Conservation (phyloP, 495 filamentous ascomycete species). For the Bombardia bombarda region DNA sequence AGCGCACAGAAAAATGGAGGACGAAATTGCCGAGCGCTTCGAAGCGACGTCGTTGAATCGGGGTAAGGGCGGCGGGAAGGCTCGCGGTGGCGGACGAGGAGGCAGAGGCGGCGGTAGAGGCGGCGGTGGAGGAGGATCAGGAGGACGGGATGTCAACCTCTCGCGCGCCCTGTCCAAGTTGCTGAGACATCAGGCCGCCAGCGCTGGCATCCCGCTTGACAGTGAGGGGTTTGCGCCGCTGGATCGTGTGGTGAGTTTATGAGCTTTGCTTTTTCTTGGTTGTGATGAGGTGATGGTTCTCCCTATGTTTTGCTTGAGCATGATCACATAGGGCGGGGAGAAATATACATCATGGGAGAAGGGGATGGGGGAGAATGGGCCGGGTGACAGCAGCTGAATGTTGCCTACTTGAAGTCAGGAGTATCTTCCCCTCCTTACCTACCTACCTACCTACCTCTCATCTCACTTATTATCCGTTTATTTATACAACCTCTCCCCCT, state of each 20-base stretch:
- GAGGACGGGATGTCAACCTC: conserved; percentile 53
- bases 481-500: too few species aligned
- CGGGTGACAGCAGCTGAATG: background rate
- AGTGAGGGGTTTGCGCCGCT: conserved; percentile 73
- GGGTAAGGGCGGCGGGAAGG: background rate
- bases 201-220: conserved; percentile 69
- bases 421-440: background rate
- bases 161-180: conserved; percentile 76
- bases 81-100: background rate
- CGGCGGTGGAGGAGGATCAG: conserved; percentile 22
- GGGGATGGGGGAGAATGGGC: too few species aligned
- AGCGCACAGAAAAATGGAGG: background rate
- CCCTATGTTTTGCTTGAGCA: too few species aligned
- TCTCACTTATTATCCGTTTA: background rate
- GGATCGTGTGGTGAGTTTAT: conserved; percentile 61
- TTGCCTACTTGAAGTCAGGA: background rate
- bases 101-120: conserved; percentile 12
- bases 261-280: conserved; percentile 3
- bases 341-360: too few species aligned
- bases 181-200: conserved; percentile 75
- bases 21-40: background rate
- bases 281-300: too few species aligned
- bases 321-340: too few species aligned
- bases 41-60: background rate
- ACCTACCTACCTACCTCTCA: background rate